phyloP scores from a whole-genome alignment of 2,329 filamentous ascomycete genomes.

The Neofusicoccum umdonicola region DNA sequence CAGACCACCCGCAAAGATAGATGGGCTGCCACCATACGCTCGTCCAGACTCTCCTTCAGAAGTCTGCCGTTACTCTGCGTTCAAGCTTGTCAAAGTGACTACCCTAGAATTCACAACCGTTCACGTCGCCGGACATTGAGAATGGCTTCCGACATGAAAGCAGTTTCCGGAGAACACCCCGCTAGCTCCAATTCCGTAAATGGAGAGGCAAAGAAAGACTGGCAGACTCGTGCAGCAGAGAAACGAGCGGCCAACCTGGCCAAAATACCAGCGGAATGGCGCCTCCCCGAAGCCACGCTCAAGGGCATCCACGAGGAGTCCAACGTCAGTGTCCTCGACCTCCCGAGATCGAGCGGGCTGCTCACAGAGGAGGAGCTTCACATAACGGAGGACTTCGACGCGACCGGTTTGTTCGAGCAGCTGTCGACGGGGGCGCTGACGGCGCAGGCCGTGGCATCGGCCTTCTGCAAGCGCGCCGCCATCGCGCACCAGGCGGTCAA shows the following conservation, averaged over 20 bases:
- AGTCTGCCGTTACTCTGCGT: background rate
- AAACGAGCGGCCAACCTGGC: slow-evolving; percentile 28
- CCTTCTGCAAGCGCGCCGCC: slow-evolving; percentile 54
- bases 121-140: too few species aligned
- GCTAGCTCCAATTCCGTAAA: background rate
- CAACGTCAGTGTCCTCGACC: slow-evolving; percentile 1
- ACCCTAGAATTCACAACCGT: background rate
- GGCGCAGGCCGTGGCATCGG: slow-evolving; percentile 47
- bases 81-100: background rate
- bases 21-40: too few species aligned
- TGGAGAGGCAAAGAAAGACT: slow-evolving; percentile 21
- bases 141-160: background rate
- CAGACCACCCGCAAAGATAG: too few species aligned
- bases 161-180: background rate
- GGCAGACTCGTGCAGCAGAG: slow-evolving; percentile 29
- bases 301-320: background rate
- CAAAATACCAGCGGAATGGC: slow-evolving; percentile 26
- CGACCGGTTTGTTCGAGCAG: slow-evolving; percentile 30
- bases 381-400: slow-evolving; percentile 37
- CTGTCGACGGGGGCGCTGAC: slow-evolving; percentile 27
- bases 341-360: slow-evolving; percentile 26
- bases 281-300: background rate
- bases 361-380: slow-evolving; percentile 32
- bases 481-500: slow-evolving; percentile 57
- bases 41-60: too few species aligned